phyloP scores from a whole-genome alignment of 2,329 filamentous ascomycete genomes.

The Pyricularia sp. region DNA sequence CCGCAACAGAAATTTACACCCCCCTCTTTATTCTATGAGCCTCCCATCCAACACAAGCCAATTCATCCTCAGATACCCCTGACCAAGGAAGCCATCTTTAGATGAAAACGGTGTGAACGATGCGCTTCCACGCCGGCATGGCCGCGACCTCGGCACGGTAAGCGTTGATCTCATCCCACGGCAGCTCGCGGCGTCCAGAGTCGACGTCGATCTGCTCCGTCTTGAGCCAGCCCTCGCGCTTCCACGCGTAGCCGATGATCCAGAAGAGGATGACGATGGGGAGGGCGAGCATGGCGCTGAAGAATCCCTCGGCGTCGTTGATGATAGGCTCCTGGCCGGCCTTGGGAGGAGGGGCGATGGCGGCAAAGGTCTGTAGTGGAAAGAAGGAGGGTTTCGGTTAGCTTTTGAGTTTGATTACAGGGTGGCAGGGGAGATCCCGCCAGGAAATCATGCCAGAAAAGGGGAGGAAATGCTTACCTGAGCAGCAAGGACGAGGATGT shows the following conservation, averaged over 20 bases:
- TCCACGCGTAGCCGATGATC: constrained; percentile 52
- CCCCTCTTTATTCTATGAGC: too few species aligned
- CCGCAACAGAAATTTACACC: too few species aligned
- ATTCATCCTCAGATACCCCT: not conserved
- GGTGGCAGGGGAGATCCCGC: not conserved
- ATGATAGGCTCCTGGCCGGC: constrained; percentile 13
- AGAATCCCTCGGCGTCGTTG: constrained; percentile 37
- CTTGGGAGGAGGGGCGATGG: constrained; percentile 27
- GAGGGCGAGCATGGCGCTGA: constrained; percentile 42
- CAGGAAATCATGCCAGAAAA: not conserved
- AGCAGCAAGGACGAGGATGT: constrained; percentile 42
- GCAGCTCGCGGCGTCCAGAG: constrained; percentile 51
- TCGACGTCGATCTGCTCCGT: constrained; percentile 57
- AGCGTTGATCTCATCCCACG: constrained; percentile 54
- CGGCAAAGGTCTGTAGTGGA: constrained; percentile 33
- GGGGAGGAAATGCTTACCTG: constrained; percentile 26
- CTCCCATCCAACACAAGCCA: too few species aligned
- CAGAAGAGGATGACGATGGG: constrained; percentile 48
- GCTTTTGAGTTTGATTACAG: not conserved
- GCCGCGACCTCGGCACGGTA: constrained; percentile 26
- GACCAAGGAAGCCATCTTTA: too few species aligned
- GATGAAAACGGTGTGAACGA: constrained; percentile 7
- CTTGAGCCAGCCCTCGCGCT: constrained; percentile 51
- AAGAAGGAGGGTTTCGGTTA: constrained; percentile 5
- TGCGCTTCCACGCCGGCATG: constrained; percentile 11